Conservation (phyloP, 805 yeast species). For the Candida dajiaensis region DNA sequence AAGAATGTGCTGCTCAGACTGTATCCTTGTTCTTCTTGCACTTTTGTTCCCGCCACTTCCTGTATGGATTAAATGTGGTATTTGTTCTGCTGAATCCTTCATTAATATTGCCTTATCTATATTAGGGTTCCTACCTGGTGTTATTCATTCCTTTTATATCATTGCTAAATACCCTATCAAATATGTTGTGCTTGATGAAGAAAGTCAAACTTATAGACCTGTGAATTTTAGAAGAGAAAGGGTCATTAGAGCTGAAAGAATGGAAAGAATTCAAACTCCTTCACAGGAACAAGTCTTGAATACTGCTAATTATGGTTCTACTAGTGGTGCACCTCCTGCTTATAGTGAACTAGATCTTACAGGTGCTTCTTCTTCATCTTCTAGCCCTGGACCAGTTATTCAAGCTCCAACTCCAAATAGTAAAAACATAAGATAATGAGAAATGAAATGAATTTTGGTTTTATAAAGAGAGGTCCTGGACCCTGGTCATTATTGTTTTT, state of each 20-base stretch:
- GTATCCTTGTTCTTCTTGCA: slow-evolving; percentile 62
- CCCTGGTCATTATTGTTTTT: too few species aligned
- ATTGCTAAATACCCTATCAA: slow-evolving; percentile 62
- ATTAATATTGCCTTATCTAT: slow-evolving; percentile 68
- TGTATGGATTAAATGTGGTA: slow-evolving; percentile 66
- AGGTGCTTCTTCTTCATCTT: neutral
- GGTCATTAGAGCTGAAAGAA: neutral
- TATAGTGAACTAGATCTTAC: slow-evolving; percentile 4
- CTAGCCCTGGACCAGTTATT: neutral
- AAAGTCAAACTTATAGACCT: slow-evolving; percentile 7
- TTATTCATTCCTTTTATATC: slow-evolving; percentile 72
- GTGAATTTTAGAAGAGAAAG: slow-evolving; percentile 8
- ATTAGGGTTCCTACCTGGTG: slow-evolving; percentile 73
- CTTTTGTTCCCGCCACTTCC: slow-evolving; percentile 76
- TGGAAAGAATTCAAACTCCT: slow-evolving; percentile 5
- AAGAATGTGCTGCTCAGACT: slow-evolving; percentile 38
- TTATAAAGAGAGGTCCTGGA: neutral
- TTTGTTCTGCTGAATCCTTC: slow-evolving; percentile 61
- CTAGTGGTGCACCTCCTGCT: slow-evolving; percentile 9
- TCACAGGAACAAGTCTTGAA: slow-evolving; percentile 6
- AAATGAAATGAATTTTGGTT: neutral
- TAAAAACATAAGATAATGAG: neutral
- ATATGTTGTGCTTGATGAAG: slow-evolving; percentile 18
- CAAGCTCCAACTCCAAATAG: neutral
- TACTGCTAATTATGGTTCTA: slow-evolving; percentile 8